phyloP scores from a whole-genome alignment of 257 asterid genomes.

The Sherardia arvensis region DNA sequence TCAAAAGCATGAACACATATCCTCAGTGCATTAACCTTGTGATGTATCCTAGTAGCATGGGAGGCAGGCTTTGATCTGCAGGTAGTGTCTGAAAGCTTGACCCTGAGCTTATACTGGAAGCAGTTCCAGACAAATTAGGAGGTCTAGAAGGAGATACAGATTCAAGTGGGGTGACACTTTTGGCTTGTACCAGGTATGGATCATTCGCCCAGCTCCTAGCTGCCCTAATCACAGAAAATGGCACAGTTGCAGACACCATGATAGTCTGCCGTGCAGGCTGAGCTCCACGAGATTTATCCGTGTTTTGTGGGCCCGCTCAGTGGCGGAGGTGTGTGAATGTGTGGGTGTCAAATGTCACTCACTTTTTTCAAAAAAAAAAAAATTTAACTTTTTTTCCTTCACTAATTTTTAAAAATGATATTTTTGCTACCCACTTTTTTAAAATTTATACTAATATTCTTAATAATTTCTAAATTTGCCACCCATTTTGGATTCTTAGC shows the following conservation, averaged over 20 bases:
- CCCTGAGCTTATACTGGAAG: constrained; percentile 23
- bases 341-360: too few relatives aligned
- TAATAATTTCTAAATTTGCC: too few relatives aligned
- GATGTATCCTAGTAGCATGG: constrained; percentile 71
- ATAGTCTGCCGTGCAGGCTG: constrained; percentile 54
- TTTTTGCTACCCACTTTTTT: too few relatives aligned
- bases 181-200: constrained; percentile 86
- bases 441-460: too few relatives aligned
- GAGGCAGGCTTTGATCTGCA: constrained; percentile 70
- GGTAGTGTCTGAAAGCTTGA: constrained; percentile 30
- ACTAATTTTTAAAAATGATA: too few relatives aligned
- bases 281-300: constrained; percentile 21
- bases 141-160: constrained; percentile 35
- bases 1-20: constrained; percentile 82
- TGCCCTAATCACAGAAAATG: constrained; percentile 81
- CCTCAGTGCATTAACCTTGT: constrained; percentile 78
- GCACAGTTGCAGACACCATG: constrained; percentile 99
- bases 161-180: constrained; percentile 50
- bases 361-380: too few relatives aligned
- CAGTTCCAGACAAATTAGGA: constrained; percentile 27
- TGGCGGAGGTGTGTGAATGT: too few relatives aligned
- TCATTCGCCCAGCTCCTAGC: constrained; percentile 88
- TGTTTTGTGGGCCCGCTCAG: constrained; percentile 19
- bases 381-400: too few relatives aligned
- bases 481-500: too few relatives aligned